A percentile compares a stretch with the other conserved stretches of the same genome.
These are phyloP conservation scores for Backusella psychrophila DNA, from an alignment of 192 early-diverging fungal species.

Conservation along the genomic window DNA sequence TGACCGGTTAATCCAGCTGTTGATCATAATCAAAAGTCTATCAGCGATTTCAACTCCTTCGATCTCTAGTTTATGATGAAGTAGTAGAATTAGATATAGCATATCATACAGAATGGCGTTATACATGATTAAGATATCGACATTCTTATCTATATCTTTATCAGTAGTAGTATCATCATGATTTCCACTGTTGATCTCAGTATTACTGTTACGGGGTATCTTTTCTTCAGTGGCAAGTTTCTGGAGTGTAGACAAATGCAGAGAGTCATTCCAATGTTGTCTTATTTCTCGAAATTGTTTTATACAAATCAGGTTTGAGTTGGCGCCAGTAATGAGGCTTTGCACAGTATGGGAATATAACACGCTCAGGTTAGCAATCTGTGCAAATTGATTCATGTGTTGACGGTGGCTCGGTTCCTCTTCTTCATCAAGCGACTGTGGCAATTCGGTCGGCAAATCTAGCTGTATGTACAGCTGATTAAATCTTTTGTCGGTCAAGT, in stretches of 20 bases:
- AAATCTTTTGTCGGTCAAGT: background rate
- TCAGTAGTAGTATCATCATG: background rate
- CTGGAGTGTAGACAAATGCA: background rate
- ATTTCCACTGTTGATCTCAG: background rate
- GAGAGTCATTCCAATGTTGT: slow-evolving; percentile 10
- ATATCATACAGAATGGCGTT: slow-evolving; percentile 11
- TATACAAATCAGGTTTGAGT: slow-evolving; percentile 4
- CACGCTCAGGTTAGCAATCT: slow-evolving; percentile 6
- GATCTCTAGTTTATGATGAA: background rate
- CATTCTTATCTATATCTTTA: background rate
- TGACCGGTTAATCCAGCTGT: background rate
- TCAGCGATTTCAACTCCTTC: background rate
- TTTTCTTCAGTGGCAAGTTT: background rate
- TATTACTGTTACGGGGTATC: no score
- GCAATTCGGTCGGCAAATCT: slow-evolving; percentile 1
- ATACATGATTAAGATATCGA: slow-evolving; percentile 6
- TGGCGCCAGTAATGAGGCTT: slow-evolving; percentile 5
- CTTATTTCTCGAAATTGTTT: slow-evolving; percentile 11
- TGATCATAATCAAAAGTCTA: background rate
- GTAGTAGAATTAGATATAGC: background rate
- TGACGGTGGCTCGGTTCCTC: background rate
- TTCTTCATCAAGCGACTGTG: background rate
- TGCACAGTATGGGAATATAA: slow-evolving; percentile 13
- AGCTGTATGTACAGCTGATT: background rate
- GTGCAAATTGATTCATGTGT: slow-evolving; percentile 2